A percentile compares a stretch with the other conserved stretches of the same genome.
phyloP scores from a whole-genome alignment of 2,329 filamentous ascomycete species.

The Fusarium brevicatenulatum region DNA sequence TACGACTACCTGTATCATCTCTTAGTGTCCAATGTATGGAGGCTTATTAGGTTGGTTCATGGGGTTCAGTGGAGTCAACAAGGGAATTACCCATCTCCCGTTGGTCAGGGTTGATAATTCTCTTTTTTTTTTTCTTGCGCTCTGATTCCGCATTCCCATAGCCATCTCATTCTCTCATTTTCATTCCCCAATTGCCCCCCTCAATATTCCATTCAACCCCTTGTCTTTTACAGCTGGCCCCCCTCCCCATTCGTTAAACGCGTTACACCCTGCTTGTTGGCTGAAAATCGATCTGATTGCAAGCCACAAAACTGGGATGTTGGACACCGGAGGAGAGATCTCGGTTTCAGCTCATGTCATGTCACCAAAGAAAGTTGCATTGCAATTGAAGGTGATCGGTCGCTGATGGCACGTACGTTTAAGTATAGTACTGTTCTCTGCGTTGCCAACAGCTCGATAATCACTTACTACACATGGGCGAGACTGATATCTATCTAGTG shows the following conservation, averaged over 20 bases:
- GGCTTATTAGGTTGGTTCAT: neutral
- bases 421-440: neutral
- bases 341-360: constrained; percentile 6
- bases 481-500: neutral
- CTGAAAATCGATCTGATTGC: constrained; percentile 7
- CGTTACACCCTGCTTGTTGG: constrained; percentile 15
- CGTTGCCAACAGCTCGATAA: neutral
- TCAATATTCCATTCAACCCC: neutral
- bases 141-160: constrained; percentile 14
- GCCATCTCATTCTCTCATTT: neutral
- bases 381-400: neutral
- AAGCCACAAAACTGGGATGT: constrained; percentile 19
- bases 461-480: neutral
- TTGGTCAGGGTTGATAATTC: neutral
- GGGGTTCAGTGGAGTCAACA: neutral
- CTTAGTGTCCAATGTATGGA: neutral
- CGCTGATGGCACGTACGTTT: neutral
- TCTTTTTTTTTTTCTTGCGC: neutral
- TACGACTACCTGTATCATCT: neutral
- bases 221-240: constrained; percentile 1
- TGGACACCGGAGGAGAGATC: constrained; percentile 1
- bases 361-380: neutral
- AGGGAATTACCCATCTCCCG: neutral
- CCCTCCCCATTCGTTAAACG: neutral
- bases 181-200: neutral